Evolutionary conservation across 2,329 filamentous ascomycete species (phyloP), one percentile per base, ranked within the genome.

Genomic region (Zasmidium citrigriseum): DNA sequence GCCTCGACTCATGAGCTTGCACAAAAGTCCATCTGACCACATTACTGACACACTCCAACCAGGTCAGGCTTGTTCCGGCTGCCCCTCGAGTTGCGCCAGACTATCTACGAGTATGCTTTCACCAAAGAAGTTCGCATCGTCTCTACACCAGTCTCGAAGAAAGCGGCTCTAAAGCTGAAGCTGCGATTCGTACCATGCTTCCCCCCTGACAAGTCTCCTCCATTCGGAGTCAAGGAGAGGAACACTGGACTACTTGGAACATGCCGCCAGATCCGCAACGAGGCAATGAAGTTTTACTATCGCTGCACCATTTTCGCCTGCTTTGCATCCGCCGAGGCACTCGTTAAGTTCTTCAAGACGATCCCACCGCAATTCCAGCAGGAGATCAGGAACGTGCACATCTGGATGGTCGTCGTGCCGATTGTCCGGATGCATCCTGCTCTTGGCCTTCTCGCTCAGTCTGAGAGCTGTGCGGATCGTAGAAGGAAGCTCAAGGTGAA

Each of bases 281-380:
- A 53, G 23, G 22, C 50, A n/a, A 44, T 23, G 18, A 5, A 45
- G 12, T 38, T 53, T 34, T 53, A 53, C 50, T 34, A 53, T 34
- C n/a, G 21, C 20, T 22, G 21, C 5, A 53, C 50, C 20, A 44
- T 24, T 21, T 53, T 53, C 50, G 14, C 5, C 34, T 41, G 34
- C 14, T n/a, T n/a, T 7, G 34, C 34, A 11, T 53, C 21, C 34
- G 22, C 50, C 16, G 18, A 22, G 21, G 44, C 12, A 2, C 20
- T 34, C 20, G 18, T 24, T 16, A 27, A 21, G 20, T 22, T 41
- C 21, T n/a, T 44, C 29, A 21, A 53, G 18, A 45, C 29, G 20
- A 18, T 53, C 16, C 29, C 10, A 10, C 14, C 38, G 2, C 21
- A 21, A 22, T 23, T 2, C 2, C 18, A 16, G 7, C 9, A 53